phyloP scores from a whole-genome alignment of 306 rosid genomes.

The Betula pendula region DNA sequence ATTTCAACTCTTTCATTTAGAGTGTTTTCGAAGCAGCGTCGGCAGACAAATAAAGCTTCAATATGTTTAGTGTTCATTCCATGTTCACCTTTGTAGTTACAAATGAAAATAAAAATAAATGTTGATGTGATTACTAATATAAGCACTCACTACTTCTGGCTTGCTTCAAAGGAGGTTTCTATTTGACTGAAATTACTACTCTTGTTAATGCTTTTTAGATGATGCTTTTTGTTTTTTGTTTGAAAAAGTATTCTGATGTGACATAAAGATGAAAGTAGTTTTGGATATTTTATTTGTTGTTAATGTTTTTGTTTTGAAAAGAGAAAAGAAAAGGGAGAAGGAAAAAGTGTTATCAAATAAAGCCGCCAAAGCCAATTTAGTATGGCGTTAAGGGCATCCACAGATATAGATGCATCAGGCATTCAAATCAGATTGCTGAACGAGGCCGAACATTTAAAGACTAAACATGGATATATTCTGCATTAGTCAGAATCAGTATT shows the following conservation, averaged over 20 bases:
- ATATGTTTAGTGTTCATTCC: not conserved
- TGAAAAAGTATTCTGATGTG: too few relatives aligned
- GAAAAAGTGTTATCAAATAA: too few relatives aligned
- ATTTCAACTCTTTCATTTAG: not conserved
- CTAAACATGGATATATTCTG: not conserved
- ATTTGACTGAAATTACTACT: constrained; percentile 4
- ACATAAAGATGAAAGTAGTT: too few relatives aligned
- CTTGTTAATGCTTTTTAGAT: too few relatives aligned
- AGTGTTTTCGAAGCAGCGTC: not conserved
- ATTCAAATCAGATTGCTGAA: constrained; percentile 14
- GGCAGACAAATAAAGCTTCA: constrained; percentile 2
- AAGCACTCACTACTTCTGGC: not conserved
- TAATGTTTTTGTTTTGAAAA: too few relatives aligned
- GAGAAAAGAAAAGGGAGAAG: too few relatives aligned
- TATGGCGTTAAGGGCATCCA: not conserved
- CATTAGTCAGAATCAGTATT: not conserved
- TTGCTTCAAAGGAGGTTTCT: constrained; percentile 1
- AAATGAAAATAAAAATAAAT: not conserved
- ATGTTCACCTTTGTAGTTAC: not conserved
- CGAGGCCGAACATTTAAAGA: not conserved
- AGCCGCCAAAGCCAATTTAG: constrained; percentile 5
- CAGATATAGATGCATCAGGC: constrained; percentile 13
- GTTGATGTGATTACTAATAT: not conserved
- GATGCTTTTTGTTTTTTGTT: too few relatives aligned
- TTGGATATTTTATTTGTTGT: too few relatives aligned